A percentile compares a stretch with the other conserved stretches of the same genome.
Evolutionary conservation across 805 yeast species (phyloP).

Genomic region (Ascoidea tarda): DNA sequence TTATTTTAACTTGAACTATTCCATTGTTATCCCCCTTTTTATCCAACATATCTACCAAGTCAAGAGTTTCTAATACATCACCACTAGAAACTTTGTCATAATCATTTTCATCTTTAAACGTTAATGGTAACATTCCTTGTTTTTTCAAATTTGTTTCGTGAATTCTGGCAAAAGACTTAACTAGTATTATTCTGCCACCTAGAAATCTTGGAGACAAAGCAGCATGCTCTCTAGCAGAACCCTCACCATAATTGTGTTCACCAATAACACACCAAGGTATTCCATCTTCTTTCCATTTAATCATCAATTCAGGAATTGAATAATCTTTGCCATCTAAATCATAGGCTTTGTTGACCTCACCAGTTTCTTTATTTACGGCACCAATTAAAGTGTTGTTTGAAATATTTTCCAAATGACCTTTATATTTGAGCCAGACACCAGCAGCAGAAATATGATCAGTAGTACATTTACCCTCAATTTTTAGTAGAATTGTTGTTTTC

Average conservation of each 20-base stretch:
- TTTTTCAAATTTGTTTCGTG: conserved; percentile 99
- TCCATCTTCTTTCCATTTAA: conserved; percentile 76
- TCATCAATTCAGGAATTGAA: conserved; percentile 93
- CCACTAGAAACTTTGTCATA: conserved; percentile 71
- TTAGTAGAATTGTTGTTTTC: conserved; percentile 59
- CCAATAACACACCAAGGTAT: conserved; percentile 94
- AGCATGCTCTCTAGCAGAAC: conserved; percentile 98
- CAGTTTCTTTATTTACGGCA: conserved; percentile 93
- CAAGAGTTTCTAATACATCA: conserved; percentile 65
- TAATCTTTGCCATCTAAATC: conserved; percentile 69
- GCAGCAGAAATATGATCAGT: conserved; percentile 99
- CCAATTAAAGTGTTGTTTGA: conserved; percentile 93
- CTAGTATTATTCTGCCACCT: conserved; percentile 80
- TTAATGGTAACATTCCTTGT: conserved; percentile 97
- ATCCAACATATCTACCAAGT: conserved; percentile 60
- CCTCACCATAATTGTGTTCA: conserved; percentile 98
- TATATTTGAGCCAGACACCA: conserved; percentile 96
- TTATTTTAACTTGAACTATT: conserved; percentile 50
- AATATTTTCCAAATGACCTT: conserved; percentile 93
- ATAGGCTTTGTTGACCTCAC: conserved; percentile 82
- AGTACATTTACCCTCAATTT: conserved; percentile 96
- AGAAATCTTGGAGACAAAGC: conserved; percentile 91
- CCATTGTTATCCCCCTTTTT: conserved; percentile 89
- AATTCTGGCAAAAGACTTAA: conserved; percentile 94
- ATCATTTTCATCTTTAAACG: conserved; percentile 74